These are phyloP conservation scores for Gaeumannomyces tritici DNA, from an alignment of 2,329 filamentous ascomycete species.

Conservation along the genomic window DNA sequence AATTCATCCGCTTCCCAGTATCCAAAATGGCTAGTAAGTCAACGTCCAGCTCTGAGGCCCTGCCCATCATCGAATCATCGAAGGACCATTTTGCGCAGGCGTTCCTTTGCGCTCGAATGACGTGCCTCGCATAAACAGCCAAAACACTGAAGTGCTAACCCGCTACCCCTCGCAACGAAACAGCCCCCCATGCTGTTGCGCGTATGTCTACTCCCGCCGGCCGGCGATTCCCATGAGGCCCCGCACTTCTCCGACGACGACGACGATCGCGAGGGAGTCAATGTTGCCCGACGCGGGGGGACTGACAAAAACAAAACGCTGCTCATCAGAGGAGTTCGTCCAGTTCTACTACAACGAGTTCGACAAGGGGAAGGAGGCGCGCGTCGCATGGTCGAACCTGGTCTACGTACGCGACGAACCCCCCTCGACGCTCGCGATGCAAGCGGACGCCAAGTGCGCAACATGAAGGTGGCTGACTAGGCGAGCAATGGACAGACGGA, in stretches of 20 bases:
- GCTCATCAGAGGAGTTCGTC: conserved; percentile 67
- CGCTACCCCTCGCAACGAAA: neutral
- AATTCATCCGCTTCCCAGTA: neutral
- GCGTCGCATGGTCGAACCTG: conserved; percentile 3
- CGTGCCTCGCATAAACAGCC: neutral
- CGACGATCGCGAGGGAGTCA: neutral
- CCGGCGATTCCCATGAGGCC: neutral
- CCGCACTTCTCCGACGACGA: neutral
- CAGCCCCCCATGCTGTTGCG: conserved; percentile 5
- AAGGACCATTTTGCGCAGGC: neutral
- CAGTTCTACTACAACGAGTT: conserved; percentile 87
- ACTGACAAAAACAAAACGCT: neutral
- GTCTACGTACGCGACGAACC: conserved; percentile 3
- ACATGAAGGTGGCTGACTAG: neutral
- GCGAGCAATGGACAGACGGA: conserved; percentile 47
- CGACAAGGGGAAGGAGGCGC: conserved; percentile 37
- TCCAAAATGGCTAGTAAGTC: conserved; percentile 4
- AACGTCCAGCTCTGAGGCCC: neutral
- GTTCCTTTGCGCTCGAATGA: neutral
- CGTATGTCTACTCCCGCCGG: conserved; percentile 1
- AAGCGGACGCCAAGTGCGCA: neutral
- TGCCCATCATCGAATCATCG: neutral
- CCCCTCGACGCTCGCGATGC: neutral
- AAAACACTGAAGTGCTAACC: neutral
- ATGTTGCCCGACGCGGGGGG: neutral